Conservation (phyloP, 2,329 filamentous ascomycete species). For the Aspergillus novofumigatus region DNA sequence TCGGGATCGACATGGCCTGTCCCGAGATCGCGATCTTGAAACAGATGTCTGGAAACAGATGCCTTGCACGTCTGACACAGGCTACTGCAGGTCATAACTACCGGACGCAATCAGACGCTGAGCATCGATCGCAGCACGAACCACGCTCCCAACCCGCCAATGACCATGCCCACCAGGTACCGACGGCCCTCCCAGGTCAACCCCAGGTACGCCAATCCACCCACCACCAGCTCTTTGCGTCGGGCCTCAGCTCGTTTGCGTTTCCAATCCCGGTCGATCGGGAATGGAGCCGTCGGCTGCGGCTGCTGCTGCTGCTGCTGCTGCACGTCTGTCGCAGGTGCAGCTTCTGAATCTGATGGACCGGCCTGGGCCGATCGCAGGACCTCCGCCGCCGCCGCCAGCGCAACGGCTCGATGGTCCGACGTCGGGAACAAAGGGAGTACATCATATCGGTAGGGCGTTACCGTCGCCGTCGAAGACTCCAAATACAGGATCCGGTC, state of each 20-base stretch:
- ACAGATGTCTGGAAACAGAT: background rate
- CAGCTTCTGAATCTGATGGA: conserved; percentile 28
- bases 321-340: conserved; percentile 18
- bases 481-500: conserved; percentile 78
- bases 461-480: conserved; percentile 45
- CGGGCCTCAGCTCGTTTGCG: conserved; percentile 51
- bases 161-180: conserved; percentile 35
- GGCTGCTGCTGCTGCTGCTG: conserved; percentile 27
- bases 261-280: conserved; percentile 56
- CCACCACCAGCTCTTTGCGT: conserved; percentile 56
- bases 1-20: background rate
- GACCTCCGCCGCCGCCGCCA: conserved; percentile 64
- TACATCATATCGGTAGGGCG: conserved; percentile 62
- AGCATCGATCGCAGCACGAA: conserved; percentile 37
- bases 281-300: conserved; percentile 50
- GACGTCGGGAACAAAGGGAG: conserved; percentile 76
- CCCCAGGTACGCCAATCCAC: conserved; percentile 53
- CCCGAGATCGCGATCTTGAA: background rate
- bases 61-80: background rate
- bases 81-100: too few relatives aligned
- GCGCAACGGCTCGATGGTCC: conserved; percentile 80
- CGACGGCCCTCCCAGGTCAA: conserved; percentile 46
- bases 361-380: conserved; percentile 33
- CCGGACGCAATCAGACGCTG: conserved; percentile 11
- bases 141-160: conserved; percentile 41